A percentile compares a stretch with the other conserved stretches of the same genome.
Conservation (phyloP, 495 filamentous ascomycete species). For the Terfezia claveryi region DNA sequence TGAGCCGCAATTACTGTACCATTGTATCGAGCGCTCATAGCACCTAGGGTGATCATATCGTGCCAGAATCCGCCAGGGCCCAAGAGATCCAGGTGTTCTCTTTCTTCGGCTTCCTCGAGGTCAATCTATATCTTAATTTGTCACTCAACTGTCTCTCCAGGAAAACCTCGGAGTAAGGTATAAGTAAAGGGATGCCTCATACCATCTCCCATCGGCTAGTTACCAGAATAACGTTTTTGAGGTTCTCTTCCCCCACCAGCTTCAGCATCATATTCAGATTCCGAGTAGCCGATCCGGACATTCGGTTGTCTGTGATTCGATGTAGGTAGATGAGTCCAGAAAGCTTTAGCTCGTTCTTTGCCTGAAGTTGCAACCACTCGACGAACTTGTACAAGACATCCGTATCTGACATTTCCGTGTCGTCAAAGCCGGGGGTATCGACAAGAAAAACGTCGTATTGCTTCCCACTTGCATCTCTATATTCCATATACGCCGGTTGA, state of each 20-base stretch:
- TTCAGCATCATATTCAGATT: slow-evolving; percentile 9
- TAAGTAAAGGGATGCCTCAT: not conserved
- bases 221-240: slow-evolving; percentile 8
- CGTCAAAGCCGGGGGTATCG: slow-evolving; percentile 22
- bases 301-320: slow-evolving; percentile 12
- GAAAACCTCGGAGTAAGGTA: too few relatives aligned
- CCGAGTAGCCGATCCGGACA: slow-evolving; percentile 7
- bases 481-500: too few relatives aligned
- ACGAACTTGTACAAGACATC: slow-evolving; percentile 12
- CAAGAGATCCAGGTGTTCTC: too few relatives aligned
- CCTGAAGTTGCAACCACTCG: slow-evolving; percentile 1
- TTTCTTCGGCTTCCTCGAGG: too few relatives aligned
- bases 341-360: slow-evolving; percentile 3
- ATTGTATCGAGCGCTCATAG: too few relatives aligned
- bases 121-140: too few relatives aligned
- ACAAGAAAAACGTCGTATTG: slow-evolving; percentile 5
- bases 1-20: too few relatives aligned
- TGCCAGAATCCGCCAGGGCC: too few relatives aligned
- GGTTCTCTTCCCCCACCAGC: slow-evolving; percentile 5
- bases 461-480: too few relatives aligned
- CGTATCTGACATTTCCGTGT: slow-evolving; percentile 16
- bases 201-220: slow-evolving; percentile 6
- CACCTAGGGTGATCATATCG: too few relatives aligned
- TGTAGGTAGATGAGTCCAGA: slow-evolving; percentile 19
- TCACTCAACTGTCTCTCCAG: too few relatives aligned